Evolutionary conservation across 1,284 basidiomycete genomes (phyloP).

Genomic region (Trametes versicolor): DNA sequence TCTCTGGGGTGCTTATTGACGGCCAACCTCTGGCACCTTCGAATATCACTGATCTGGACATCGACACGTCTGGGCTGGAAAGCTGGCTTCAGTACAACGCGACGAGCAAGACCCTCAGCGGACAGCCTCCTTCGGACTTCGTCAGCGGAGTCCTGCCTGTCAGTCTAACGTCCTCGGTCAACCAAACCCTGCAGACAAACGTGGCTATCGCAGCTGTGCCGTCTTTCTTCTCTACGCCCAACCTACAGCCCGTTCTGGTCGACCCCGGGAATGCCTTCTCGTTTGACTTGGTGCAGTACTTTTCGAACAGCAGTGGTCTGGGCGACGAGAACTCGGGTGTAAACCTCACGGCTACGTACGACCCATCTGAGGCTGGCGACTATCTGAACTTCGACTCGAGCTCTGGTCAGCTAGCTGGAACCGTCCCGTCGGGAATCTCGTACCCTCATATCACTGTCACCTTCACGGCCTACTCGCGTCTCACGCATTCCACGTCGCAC

Average conservation of each 20-base stretch:
- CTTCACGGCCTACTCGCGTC: constrained; percentile 70
- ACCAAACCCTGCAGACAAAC: constrained; percentile 72
- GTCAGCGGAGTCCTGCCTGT: constrained; percentile 62
- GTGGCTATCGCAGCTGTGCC: constrained; percentile 71
- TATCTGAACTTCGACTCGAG: constrained; percentile 62
- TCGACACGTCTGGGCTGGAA: constrained; percentile 65
- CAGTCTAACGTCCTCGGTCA: constrained; percentile 66
- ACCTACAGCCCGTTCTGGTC: constrained; percentile 64
- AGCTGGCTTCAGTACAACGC: constrained; percentile 76
- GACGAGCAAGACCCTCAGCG: constrained; percentile 64
- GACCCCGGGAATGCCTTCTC: constrained; percentile 55
- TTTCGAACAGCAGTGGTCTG: constrained; percentile 56
- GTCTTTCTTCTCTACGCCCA: constrained; percentile 71
- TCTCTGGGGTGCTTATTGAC: constrained; percentile 69
- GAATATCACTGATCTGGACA: constrained; percentile 59
- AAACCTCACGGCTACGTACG: constrained; percentile 61
- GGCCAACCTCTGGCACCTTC: constrained; percentile 60
- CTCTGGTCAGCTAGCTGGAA: constrained; percentile 59
- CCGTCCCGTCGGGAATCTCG: constrained; percentile 55
- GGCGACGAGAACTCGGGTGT: constrained; percentile 50
- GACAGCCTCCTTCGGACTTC: constrained; percentile 60
- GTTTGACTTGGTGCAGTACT: constrained; percentile 61
- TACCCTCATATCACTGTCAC: constrained; percentile 56
- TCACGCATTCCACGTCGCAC: constrained; percentile 78
- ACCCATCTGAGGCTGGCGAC: constrained; percentile 55